Conservation (phyloP, 768 basidiomycete genomes). For the Hortiboletus flavorubellus region DNA sequence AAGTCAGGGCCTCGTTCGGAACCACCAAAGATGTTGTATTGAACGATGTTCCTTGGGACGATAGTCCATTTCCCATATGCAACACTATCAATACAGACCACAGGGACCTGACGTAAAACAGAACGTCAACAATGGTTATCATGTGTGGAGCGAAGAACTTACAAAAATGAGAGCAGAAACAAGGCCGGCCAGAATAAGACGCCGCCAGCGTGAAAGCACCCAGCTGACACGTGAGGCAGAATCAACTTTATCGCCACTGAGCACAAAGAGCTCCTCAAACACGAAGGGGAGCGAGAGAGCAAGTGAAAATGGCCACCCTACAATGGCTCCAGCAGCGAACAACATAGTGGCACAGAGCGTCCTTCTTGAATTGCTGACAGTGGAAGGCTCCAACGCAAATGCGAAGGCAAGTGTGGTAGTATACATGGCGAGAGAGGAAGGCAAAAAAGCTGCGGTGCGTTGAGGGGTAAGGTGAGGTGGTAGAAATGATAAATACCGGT, state of each 20-base stretch:
- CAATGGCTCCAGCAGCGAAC: constrained; percentile 79
- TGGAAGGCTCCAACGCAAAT: constrained; percentile 59
- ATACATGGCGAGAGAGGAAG: constrained; percentile 96
- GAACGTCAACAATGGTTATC: neutral
- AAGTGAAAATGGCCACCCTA: constrained; percentile 97
- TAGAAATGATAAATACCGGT: constrained; percentile 46
- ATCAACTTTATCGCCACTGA: constrained; percentile 62
- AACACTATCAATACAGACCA: constrained; percentile 76
- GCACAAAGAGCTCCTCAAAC: constrained; percentile 83
- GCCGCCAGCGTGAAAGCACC: constrained; percentile 58
- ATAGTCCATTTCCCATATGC: constrained; percentile 79
- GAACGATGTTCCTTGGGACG: constrained; percentile 91
- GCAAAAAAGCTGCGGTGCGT: constrained; percentile 70
- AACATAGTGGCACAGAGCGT: constrained; percentile 62
- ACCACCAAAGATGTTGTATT: constrained; percentile 89
- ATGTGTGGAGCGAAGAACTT: constrained; percentile 20
- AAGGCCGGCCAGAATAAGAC: constrained; percentile 51
- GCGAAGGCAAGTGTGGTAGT: constrained; percentile 76
- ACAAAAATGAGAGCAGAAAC: constrained; percentile 64
- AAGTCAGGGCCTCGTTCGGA: constrained; percentile 80
- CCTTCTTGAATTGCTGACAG: constrained; percentile 47
- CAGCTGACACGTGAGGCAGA: constrained; percentile 45
- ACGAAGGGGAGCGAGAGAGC: constrained; percentile 87
- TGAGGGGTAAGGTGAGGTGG: constrained; percentile 8
- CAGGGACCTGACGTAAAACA: constrained; percentile 64